Evolutionary conservation across 257 asterid genomes (phyloP), one percentile per base, ranked within the genome.

Genomic region (Galeopsis tetrahit): DNA sequence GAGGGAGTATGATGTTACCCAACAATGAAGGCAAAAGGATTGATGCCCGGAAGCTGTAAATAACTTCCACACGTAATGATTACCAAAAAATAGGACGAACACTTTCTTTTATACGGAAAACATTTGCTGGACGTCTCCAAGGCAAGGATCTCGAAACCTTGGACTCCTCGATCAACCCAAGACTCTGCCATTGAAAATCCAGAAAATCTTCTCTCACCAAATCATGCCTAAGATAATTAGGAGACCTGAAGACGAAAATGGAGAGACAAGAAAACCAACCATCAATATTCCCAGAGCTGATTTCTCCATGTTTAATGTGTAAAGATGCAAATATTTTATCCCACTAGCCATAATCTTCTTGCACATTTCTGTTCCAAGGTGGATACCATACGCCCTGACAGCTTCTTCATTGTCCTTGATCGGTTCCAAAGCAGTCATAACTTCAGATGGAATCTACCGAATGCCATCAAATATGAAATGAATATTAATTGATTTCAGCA

Each of bases 331-430:
- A 7, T 94, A 82, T 82, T 66, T 87, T 80, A 89, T 89, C 81
- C 98, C 98, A 80, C 80, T 85, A 58, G 98, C 94, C 83, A 93
- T 36, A 74, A 93, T 89, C 87, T 89, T 89, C 89, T 82, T 93
- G 92, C 97, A 91, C 96, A 89, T 93, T 78, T 93, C 98, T 67
- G 98, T 86, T 66, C 90, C 98, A 28, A 86, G 93, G 85, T 93
- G 97, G 77, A 93, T 74, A 33, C 97, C 97, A 58, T 89, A 93
- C 53, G 96, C 97, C 90, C 80, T 93, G 65, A 93, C 98, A 62
- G 98, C 97, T 81, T 93, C 98, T 74, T 93, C 98, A 65, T 89
- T 93, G 83, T 93, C 98, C 87, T 93, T 93, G 82, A 93, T 93
- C 39, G 97, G 96, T 60, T 93, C 98, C 85, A 93, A 75, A 69